Conservation (phyloP, 2,329 filamentous ascomycete genomes). For the Exophiala sp. region DNA sequence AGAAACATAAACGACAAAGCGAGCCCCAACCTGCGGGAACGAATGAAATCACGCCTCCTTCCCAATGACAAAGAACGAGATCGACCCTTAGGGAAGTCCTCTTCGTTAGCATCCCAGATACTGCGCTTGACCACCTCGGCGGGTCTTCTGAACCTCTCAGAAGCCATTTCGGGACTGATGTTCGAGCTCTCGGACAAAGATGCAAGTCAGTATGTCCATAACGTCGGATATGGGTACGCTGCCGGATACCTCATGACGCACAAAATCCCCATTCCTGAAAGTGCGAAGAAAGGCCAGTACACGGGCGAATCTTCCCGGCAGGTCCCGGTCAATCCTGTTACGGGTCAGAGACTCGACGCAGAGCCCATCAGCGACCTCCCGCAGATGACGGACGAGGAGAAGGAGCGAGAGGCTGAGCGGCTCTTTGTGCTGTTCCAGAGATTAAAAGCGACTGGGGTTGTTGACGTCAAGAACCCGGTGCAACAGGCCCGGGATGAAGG, state of each 20-base stretch:
- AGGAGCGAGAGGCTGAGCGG: constrained; percentile 83
- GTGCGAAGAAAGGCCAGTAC: constrained; percentile 51
- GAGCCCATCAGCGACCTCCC: constrained; percentile 47
- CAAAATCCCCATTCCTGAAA: constrained; percentile 72
- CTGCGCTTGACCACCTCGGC: constrained; percentile 75
- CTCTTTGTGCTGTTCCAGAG: constrained; percentile 89
- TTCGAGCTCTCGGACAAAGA: constrained; percentile 85
- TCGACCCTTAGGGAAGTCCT: constrained; percentile 70
- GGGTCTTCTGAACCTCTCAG: constrained; percentile 66
- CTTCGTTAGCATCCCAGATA: constrained; percentile 70
- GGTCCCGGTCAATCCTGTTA: constrained; percentile 71
- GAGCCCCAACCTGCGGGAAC: constrained; percentile 57
- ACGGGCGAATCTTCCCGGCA: constrained; percentile 10
- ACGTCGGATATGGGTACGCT: constrained; percentile 92
- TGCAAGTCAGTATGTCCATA: constrained; percentile 74
- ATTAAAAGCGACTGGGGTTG: constrained; percentile 71
- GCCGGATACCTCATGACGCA: constrained; percentile 85
- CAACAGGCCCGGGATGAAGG: constrained; percentile 66
- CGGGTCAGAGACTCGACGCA: constrained; percentile 72
- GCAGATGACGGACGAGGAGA: constrained; percentile 87
- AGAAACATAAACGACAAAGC: constrained; percentile 68
- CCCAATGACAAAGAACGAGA: constrained; percentile 74
- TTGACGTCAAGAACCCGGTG: constrained; percentile 77
- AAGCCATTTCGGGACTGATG: constrained; percentile 71
- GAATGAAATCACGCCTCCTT: constrained; percentile 66